A percentile compares a stretch with the other conserved stretches of the same genome.
Conservation (phyloP, 306 rosid genomes). For the barrel medic (Medicago truncatula) region MtrunA17r5.0-ANR NC_053048.1:39144501-39145000, state of each 20-base stretch:
- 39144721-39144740: conserved; percentile 11
- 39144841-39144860: conserved; percentile 25
- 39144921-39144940: conserved; percentile 64
- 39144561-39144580: conserved; percentile 20
- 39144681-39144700: conserved; percentile 30
- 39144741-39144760: conserved; percentile 9
- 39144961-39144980: conserved; percentile 87
- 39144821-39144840: conserved; percentile 32
- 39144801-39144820: conserved; percentile 31
- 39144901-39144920: conserved; percentile 86
- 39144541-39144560: conserved; percentile 16
- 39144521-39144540: conserved; percentile 21
- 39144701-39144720: conserved; percentile 11
- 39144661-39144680: conserved; percentile 25
- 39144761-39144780: conserved; percentile 1
- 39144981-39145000: conserved; percentile 86
- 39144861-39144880: conserved; percentile 78
- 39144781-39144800: conserved; percentile 27
- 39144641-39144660: conserved; percentile 80
- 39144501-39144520: conserved; percentile 25
- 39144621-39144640: conserved; percentile 84
- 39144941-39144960: conserved; percentile 86
- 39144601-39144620: conserved; percentile 87
- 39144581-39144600: conserved; percentile 86
- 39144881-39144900: conserved; percentile 96